phyloP scores from a whole-genome alignment of 2,329 filamentous ascomycete species.

The Dryadomyces sulphureus region DNA sequence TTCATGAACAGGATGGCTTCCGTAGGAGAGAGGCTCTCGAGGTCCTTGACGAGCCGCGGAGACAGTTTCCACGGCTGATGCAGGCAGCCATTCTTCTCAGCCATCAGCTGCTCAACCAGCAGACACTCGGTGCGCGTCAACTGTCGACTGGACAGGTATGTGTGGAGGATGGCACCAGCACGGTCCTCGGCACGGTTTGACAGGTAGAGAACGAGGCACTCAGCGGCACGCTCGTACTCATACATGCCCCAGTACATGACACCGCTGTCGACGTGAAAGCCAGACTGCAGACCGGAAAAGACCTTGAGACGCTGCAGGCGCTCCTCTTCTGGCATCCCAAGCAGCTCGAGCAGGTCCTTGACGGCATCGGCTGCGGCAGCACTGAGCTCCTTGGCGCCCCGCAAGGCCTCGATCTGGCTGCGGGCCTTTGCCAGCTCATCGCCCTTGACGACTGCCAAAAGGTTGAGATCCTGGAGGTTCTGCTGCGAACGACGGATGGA shows the following conservation, averaged over 20 bases:
- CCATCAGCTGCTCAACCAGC: slow-evolving; percentile 22
- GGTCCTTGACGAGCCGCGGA: slow-evolving; percentile 23
- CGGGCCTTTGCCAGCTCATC: slow-evolving; percentile 11
- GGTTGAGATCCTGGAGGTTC: slow-evolving; percentile 11
- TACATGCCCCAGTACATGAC: slow-evolving; percentile 12
- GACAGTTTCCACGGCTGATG: slow-evolving; percentile 10
- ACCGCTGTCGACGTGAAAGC: slow-evolving; percentile 11
- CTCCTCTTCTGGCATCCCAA: background rate
- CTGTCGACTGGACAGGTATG: slow-evolving; percentile 24
- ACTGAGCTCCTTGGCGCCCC: slow-evolving; percentile 2
- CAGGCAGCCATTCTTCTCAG: slow-evolving; percentile 18
- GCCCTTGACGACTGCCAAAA: slow-evolving; percentile 6
- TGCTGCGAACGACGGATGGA: slow-evolving; percentile 13
- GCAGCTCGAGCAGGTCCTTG: slow-evolving; percentile 1
- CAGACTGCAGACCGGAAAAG: slow-evolving; percentile 13
- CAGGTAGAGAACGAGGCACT: slow-evolving; percentile 21
- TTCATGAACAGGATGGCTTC: slow-evolving; percentile 23
- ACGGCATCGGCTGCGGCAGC: background rate
- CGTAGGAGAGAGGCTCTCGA: slow-evolving; percentile 24
- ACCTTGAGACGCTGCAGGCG: slow-evolving; percentile 8
- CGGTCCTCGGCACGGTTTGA: slow-evolving; percentile 25
- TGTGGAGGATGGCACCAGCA: slow-evolving; percentile 26
- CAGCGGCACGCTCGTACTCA: slow-evolving; percentile 9
- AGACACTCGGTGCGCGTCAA: slow-evolving; percentile 21
- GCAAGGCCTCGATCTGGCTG: slow-evolving; percentile 11